A percentile compares a stretch with the other conserved stretches of the same genome.
Evolutionary conservation across 371 early-diverging fungal species (phyloP).

Genomic region (Mortierella sp.): DNA sequence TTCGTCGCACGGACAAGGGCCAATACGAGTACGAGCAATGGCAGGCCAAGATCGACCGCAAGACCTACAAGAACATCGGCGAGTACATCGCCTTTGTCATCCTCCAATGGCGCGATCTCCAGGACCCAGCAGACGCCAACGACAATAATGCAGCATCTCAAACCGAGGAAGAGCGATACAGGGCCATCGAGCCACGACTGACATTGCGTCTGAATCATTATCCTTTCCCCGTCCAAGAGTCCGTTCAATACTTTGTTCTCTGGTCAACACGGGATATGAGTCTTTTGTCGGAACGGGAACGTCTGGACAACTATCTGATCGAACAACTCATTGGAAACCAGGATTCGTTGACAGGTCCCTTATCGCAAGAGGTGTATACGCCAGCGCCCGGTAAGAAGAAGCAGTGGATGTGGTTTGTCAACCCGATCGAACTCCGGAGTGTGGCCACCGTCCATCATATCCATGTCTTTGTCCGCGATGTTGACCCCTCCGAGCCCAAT

Average conservation of each 20-base stretch:
- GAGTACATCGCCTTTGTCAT: conserved; percentile 40
- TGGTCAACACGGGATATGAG: conserved; percentile 55
- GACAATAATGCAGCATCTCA: background rate
- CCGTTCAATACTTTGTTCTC: conserved; percentile 55
- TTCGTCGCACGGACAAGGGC: conserved; percentile 56
- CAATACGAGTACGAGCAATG: conserved; percentile 54
- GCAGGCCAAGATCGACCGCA: conserved; percentile 34
- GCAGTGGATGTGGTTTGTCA: conserved; percentile 56
- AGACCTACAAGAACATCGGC: conserved; percentile 35
- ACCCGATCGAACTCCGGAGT: conserved; percentile 43
- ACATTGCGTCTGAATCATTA: conserved; percentile 46
- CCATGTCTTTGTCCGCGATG: conserved; percentile 52
- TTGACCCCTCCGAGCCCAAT: conserved; percentile 3
- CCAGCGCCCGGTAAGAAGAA: conserved; percentile 39
- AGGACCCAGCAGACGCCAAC: conserved; percentile 36
- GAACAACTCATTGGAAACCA: conserved; percentile 4
- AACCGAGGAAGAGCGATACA: conserved; percentile 11
- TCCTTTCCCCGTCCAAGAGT: conserved; percentile 47
- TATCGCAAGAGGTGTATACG: conserved; percentile 19
- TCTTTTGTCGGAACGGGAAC: conserved; percentile 15
- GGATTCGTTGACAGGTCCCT: background rate
- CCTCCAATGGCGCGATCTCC: conserved; percentile 37
- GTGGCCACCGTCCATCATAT: conserved; percentile 50
- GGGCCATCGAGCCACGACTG: conserved; percentile 30
- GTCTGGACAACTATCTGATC: conserved; percentile 29